A percentile compares a stretch with the other conserved stretches of the same genome.
phyloP scores from a whole-genome alignment of 2,329 filamentous ascomycete species.

The Talaromyces sp. region DNA sequence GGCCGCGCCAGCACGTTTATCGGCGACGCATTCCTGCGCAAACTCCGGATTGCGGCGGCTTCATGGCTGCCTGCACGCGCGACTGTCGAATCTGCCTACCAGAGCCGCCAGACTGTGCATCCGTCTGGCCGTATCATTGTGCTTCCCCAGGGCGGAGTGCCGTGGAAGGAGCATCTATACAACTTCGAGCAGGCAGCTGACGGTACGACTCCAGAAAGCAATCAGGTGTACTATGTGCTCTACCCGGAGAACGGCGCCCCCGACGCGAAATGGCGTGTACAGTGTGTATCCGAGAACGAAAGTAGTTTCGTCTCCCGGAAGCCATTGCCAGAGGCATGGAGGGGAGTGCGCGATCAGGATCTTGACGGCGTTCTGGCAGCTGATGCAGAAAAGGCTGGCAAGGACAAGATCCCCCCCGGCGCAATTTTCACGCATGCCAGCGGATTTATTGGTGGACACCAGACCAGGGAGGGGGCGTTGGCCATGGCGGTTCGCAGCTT shows the following conservation, averaged over 20 bases:
- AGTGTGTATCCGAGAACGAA: conserved; percentile 79
- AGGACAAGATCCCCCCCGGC: conserved; percentile 43
- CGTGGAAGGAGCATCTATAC: conserved; percentile 97
- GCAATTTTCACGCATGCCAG: conserved; percentile 91
- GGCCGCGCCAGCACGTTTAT: conserved; percentile 72
- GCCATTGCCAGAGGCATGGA: conserved; percentile 85
- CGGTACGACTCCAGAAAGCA: neutral
- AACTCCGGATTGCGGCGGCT: conserved; percentile 68
- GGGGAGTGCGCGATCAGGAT: conserved; percentile 81
- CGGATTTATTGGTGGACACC: conserved; percentile 94
- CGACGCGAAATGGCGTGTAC: conserved; percentile 85
- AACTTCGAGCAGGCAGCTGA: conserved; percentile 59
- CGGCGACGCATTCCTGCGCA: conserved; percentile 80
- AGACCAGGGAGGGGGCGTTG: conserved; percentile 81
- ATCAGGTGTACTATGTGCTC: conserved; percentile 72
- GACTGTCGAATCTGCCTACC: conserved; percentile 72
- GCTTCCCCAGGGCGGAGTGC: conserved; percentile 69
- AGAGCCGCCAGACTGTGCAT: conserved; percentile 57
- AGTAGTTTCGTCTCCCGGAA: conserved; percentile 90
- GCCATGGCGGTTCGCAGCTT: conserved; percentile 64
- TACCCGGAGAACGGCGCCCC: conserved; percentile 78
- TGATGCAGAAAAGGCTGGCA: conserved; percentile 35
- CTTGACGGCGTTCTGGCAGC: conserved; percentile 58
- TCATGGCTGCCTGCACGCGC: conserved; percentile 86
- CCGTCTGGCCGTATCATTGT: conserved; percentile 74